phyloP scores from a whole-genome alignment of 306 rosid genomes.

The Prunus salicina region DNA sequence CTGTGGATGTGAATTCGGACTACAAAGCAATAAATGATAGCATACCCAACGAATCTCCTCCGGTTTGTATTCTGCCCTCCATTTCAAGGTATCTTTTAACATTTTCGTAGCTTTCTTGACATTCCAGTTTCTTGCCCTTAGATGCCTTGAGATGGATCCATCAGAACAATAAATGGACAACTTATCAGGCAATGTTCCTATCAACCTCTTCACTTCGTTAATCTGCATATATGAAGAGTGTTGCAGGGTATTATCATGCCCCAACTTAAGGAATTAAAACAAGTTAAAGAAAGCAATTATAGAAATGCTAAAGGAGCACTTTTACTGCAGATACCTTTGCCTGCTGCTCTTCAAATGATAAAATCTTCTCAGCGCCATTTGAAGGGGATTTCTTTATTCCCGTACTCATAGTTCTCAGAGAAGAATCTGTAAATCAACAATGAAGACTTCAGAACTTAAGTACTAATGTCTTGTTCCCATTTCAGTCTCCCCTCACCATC shows the following conservation, averaged over 20 bases:
- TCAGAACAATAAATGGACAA: constrained; percentile 71
- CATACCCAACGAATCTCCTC: constrained; percentile 92
- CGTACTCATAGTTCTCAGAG: constrained; percentile 46
- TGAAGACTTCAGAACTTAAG: constrained; percentile 28
- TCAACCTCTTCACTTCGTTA: constrained; percentile 64
- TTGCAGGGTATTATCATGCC: constrained; percentile 1
- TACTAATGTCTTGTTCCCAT: constrained; percentile 1
- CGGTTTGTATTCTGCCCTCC: constrained; percentile 80
- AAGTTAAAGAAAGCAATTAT: neutral
- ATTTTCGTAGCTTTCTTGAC: constrained; percentile 85
- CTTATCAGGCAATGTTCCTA: constrained; percentile 63
- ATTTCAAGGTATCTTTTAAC: constrained; percentile 74
- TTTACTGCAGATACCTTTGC: constrained; percentile 48
- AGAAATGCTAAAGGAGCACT: neutral
- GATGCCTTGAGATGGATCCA: constrained; percentile 64
- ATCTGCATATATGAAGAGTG: constrained; percentile 45
- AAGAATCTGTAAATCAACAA: constrained; percentile 34
- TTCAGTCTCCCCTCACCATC: constrained; percentile 14
- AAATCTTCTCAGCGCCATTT: constrained; percentile 40
- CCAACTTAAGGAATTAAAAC: constrained; percentile 11
- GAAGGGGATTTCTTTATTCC: constrained; percentile 49
- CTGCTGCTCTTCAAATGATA: constrained; percentile 56
- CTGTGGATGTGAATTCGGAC: neutral
- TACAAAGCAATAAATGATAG: neutral
- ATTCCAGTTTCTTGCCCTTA: constrained; percentile 85